These are phyloP conservation scores for Chlorella sorokiniana DNA, from an alignment of 139 green algal genomes.

Conservation along the genomic window DNA sequence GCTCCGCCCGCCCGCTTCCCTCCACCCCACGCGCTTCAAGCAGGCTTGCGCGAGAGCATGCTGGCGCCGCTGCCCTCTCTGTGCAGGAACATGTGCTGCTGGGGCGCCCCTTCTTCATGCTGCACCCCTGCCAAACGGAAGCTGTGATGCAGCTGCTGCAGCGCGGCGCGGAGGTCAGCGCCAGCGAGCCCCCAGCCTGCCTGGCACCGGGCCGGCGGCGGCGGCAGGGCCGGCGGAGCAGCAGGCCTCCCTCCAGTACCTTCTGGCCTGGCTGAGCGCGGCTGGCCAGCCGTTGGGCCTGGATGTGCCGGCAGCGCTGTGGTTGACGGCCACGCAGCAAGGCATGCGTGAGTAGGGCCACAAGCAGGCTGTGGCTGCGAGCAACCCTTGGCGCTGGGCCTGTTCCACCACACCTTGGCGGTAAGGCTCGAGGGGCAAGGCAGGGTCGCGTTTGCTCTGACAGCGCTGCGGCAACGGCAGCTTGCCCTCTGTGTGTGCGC, in stretches of 20 bases:
- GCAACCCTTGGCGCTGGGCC: no score
- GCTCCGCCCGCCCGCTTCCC: no score
- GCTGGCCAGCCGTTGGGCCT: constrained; percentile 25
- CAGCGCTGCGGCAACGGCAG: no score
- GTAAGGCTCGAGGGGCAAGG: no score
- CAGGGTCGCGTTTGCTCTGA: no score
- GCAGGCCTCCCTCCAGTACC: constrained; percentile 29
- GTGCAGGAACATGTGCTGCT: constrained; percentile 42
- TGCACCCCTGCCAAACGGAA: constrained; percentile 54
- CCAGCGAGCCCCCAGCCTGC: no score
- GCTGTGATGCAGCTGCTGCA: constrained; percentile 41
- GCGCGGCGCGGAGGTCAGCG: neutral
- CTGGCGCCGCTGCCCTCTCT: neutral
- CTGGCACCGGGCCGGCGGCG: neutral
- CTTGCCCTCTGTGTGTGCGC: no score
- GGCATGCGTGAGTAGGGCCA: no score
- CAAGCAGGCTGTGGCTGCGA: no score
- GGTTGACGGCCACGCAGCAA: neutral
- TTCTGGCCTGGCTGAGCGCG: constrained; percentile 50
- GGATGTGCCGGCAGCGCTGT: neutral
- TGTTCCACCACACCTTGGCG: no score
- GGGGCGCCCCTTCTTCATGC: constrained; percentile 31
- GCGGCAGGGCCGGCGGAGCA: neutral
- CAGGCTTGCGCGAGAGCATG: neutral
- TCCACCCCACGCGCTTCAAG: no score